A percentile compares a stretch with the other conserved stretches of the same genome.
Conservation (phyloP, 164 flowering plant genomes). For the Aristolochia californica region DNA sequence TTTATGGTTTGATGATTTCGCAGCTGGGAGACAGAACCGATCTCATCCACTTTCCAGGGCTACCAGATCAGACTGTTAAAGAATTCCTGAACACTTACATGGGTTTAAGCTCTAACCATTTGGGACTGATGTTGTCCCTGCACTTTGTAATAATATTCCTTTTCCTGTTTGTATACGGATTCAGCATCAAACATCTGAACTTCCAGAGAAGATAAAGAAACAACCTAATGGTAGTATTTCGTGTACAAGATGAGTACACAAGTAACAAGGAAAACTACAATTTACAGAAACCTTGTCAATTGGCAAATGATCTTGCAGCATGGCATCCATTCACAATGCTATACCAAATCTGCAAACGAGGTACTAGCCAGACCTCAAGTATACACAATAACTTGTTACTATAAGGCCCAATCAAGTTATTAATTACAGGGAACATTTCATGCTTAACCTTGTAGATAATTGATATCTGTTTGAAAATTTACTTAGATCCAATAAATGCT, state of each 20-base stretch:
- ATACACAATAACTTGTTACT: too few species aligned
- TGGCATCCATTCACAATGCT: too few species aligned
- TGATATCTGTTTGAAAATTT: too few species aligned
- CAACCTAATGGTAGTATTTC: neutral
- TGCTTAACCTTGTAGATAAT: too few species aligned
- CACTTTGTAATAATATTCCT: conserved; percentile 1
- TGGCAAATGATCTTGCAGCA: too few species aligned
- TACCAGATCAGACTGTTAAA: conserved; percentile 19
- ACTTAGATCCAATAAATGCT: too few species aligned
- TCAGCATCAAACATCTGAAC: conserved; percentile 8
- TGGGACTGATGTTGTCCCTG: conserved; percentile 1
- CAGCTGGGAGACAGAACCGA: conserved; percentile 55
- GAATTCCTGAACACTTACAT: conserved; percentile 4
- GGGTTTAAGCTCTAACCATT: neutral
- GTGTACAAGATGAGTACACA: neutral
- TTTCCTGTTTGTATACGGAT: conserved; percentile 4
- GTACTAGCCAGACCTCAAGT: too few species aligned
- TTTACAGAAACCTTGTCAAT: too few species aligned
- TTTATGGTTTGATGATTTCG: conserved; percentile 65
- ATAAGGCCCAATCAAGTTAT: too few species aligned
- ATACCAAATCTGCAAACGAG: too few species aligned
- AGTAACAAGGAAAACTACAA: too few species aligned
- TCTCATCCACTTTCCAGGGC: conserved; percentile 36
- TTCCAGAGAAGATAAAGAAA: conserved; percentile 9
- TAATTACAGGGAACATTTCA: too few species aligned